phyloP scores from a whole-genome alignment of 176 grass and related monocot genomes.

The Avena eriantha region DNA sequence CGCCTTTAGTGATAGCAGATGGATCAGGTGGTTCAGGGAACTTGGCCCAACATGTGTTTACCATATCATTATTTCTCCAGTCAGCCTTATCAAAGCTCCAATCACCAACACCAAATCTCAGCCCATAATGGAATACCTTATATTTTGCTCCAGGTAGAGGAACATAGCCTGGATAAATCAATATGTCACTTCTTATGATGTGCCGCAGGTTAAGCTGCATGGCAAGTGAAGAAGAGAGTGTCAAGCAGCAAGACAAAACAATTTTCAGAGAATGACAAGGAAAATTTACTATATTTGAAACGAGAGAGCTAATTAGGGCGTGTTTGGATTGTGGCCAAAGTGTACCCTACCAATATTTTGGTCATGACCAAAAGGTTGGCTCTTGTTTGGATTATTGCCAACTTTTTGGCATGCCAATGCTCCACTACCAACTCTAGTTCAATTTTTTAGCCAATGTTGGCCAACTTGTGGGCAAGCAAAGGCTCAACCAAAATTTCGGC shows the following conservation, averaged over 20 bases:
- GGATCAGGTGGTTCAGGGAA: conserved; percentile 93
- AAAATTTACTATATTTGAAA: neutral
- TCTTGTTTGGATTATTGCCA: no score
- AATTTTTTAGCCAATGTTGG: no score
- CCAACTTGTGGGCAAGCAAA: no score
- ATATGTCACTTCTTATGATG: conserved; percentile 83
- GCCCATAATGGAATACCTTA: conserved; percentile 94
- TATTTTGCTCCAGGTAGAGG: conserved; percentile 66
- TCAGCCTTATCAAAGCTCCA: conserved; percentile 99
- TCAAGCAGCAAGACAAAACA: conserved; percentile 31
- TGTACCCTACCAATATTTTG: no score
- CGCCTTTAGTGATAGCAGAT: conserved; percentile 49
- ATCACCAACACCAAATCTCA: conserved; percentile 86
- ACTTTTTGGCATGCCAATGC: no score
- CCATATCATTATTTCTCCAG: conserved; percentile 79
- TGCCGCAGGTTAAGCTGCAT: conserved; percentile 85
- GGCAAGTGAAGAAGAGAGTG: conserved; percentile 29
- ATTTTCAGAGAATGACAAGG: neutral
- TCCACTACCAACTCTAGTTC: no score
- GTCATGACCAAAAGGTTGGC: no score
- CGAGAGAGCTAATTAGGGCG: no score
- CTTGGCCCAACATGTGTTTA: conserved; percentile 88
- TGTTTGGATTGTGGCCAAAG: no score
- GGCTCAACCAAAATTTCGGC: no score
- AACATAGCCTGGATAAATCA: conserved; percentile 94